Evolutionary conservation across 805 yeast genomes (phyloP), one percentile per base, ranked within the genome.

Genomic region (Tanozyma kutaoensis): DNA sequence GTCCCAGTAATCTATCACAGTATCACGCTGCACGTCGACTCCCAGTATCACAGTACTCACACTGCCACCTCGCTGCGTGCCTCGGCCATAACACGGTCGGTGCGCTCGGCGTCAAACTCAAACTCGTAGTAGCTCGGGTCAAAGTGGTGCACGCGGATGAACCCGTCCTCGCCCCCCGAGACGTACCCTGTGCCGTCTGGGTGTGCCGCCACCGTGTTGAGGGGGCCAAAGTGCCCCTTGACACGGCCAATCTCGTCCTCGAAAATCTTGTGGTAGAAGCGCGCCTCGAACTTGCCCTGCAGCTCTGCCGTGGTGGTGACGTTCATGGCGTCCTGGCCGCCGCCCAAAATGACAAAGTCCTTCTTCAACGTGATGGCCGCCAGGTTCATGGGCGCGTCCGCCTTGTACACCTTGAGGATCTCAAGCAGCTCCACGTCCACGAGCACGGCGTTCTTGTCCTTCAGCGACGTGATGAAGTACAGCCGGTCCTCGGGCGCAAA

Each of bases 151-250:
- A 91, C 69, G 62, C 98, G 82, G 36, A 91, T 79, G 46, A 72
- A 82, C 55, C 99, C 99, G 63, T 91, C 99, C 66, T 91, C 98
- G 49, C 95, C 94, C 27, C 98, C 99, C 32, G 93, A 77, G n/a
- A 93, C 86, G 52, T 79, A 91, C 26, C 88, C 77, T 19, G 78
- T 71, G 30, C 97, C 98, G 44, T 75, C 76, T 31, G 99, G 98
- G 55, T 85, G 95, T 28, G 84, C 80, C 18, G 95, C 95, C 36
- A 91, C 69, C 39, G 80, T 74, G 63, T 91, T 91, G 45, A 91
- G 71, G 25, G 99, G 99, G 66, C 99, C 99, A 67, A 91, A 91
- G 63, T 91, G 99, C 32, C 98, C 99, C 58, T 80, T 82, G 27
- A 91, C 88, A 59, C 95, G 77, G 40, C 97, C 98, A 39, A 91